A percentile compares a stretch with the other conserved stretches of the same genome.
phyloP scores from a whole-genome alignment of 2,329 filamentous ascomycete genomes.

The Knoxdaviesia proteae region DNA sequence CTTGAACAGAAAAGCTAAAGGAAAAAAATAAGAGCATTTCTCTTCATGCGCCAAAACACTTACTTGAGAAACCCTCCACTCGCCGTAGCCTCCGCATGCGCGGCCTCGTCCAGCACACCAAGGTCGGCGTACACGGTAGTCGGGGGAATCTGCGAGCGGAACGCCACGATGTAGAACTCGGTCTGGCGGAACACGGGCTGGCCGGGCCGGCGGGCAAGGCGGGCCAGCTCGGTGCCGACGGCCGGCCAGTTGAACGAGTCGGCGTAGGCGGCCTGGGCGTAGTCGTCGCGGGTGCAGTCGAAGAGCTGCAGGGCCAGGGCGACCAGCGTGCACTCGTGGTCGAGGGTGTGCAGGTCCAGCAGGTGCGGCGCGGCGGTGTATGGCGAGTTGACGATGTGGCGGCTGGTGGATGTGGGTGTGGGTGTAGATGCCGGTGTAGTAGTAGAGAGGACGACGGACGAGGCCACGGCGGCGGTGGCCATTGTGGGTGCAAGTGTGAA shows the following conservation, averaged over 20 bases:
- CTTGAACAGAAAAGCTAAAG: background rate
- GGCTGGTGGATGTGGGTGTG: background rate
- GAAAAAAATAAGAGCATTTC: too few species aligned
- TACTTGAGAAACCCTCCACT: slow-evolving; percentile 69
- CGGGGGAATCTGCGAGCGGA: slow-evolving; percentile 51
- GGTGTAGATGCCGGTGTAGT: background rate
- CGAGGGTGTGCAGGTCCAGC: slow-evolving; percentile 47
- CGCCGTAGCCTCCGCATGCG: slow-evolving; percentile 58
- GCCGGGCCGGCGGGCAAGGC: slow-evolving; percentile 23
- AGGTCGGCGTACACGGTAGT: slow-evolving; percentile 48
- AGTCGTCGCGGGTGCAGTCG: slow-evolving; percentile 41
- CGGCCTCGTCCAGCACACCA: slow-evolving; percentile 52
- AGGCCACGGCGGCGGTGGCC: too few species aligned
- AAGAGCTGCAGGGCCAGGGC: slow-evolving; percentile 50
- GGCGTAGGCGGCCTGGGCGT: slow-evolving; percentile 54
- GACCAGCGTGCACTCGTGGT: slow-evolving; percentile 45
- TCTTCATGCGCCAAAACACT: slow-evolving; percentile 8
- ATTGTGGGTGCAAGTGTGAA: too few species aligned
- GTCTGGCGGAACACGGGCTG: slow-evolving; percentile 35
- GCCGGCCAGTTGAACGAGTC: slow-evolving; percentile 59
- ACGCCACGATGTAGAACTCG: slow-evolving; percentile 68
- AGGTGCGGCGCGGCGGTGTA: slow-evolving; percentile 53
- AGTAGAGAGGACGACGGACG: too few species aligned
- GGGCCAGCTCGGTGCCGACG: slow-evolving; percentile 35
- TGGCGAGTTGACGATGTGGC: slow-evolving; percentile 47